phyloP scores from a whole-genome alignment of 2,329 filamentous ascomycete genomes.

The Dothideomycetes sp. region DNA sequence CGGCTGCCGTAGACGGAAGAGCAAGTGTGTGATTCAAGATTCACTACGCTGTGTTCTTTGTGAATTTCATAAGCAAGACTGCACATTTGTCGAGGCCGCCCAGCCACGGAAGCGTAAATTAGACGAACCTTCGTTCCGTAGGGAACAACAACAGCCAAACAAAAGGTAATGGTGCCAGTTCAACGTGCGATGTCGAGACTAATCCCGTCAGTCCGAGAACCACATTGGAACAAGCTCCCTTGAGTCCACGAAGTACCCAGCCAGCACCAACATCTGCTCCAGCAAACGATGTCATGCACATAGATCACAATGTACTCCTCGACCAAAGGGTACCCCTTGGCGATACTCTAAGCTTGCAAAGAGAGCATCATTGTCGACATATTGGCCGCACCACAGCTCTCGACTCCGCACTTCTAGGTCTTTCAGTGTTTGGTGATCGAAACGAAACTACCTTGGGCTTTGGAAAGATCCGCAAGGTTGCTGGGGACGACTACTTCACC shows the following conservation, averaged over 20 bases:
- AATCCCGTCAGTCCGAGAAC: constrained; percentile 7
- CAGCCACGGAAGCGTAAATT: constrained; percentile 72
- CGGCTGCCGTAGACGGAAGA: constrained; percentile 62
- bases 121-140: constrained; percentile 39
- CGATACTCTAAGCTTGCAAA: constrained; percentile 57
- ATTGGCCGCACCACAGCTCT: constrained; percentile 76
- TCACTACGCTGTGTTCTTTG: constrained; percentile 64
- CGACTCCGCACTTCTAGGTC: constrained; percentile 70
- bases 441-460: constrained; percentile 65
- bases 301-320: not conserved
- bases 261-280: not conserved
- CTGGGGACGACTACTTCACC: constrained; percentile 67
- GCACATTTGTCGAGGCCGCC: constrained; percentile 67
- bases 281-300: not conserved
- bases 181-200: not conserved
- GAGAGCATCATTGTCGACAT: constrained; percentile 70
- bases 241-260: not conserved
- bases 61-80: constrained; percentile 66
- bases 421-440: constrained; percentile 68
- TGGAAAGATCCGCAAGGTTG: constrained; percentile 58
- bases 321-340: constrained; percentile 16
- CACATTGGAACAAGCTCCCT: constrained; percentile 5
- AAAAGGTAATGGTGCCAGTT: constrained; percentile 14
- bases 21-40: constrained; percentile 69
- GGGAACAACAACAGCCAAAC: constrained; percentile 12